Evolutionary conservation across 2,329 filamentous ascomycete species (phyloP), one percentile per base, ranked within the genome.

Genomic region (Ascochyta lentis): DNA sequence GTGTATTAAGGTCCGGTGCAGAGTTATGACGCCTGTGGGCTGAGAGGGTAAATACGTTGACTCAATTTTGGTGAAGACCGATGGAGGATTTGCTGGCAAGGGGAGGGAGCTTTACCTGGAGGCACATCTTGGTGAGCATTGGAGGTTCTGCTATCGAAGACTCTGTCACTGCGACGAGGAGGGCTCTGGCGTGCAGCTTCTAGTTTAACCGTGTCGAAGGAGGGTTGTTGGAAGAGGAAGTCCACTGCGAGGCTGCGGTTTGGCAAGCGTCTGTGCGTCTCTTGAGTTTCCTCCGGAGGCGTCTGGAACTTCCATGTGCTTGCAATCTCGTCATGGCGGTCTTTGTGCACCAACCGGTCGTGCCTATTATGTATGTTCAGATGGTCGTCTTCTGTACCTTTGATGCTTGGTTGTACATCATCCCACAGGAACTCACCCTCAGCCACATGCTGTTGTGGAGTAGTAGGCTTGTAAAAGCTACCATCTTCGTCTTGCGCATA

Each of bases 401-500:
- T 16, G 31, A 19, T 31, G 31, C 24, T 24, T 15, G 10, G 4
- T 19, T 6, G 31, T n/a, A 31, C 6, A 12, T n/a, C 4, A 8
- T 38, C 5, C 12, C 33, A 37, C 4, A 33, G 16, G 19, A 39
- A 39, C 3, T 19, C 37, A 12, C 31, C 37, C 12, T 46, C 47
- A 47, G 15, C 35, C 24, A 24, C 4, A 13, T 29, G 38, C 1
- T 19, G 26, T n/a, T 38, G 46, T 16, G 52, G 41, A n/a, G 19
- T 4, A 4, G 12, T 47, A 6, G 46, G 53, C 37, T 56, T 56
- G 37, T 56, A 50, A 7, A 56, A 45, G 19, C 41, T 53, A 23
- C 54, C 54, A 16, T 52, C 39, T 23, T 57, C 49, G 9, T 57
- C 54, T 27, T 31, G 44, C 7, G 40, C 54, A 19, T 52, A 57